Conservation (phyloP, 257 asterid genomes). For the Ajuga chamaepitys region DNA sequence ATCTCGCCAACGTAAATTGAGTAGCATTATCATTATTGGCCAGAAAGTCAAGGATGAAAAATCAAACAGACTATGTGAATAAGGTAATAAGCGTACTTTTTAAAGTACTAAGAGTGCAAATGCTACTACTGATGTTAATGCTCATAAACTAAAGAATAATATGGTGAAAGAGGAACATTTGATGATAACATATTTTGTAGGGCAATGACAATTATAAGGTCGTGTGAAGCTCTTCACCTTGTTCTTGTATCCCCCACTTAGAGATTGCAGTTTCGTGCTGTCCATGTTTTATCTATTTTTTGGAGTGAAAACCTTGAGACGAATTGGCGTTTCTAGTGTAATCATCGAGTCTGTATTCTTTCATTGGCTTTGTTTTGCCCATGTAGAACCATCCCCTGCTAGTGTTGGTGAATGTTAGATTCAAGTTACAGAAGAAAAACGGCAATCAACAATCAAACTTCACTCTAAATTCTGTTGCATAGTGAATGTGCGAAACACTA, state of each 20-base stretch:
- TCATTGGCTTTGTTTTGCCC: constrained; percentile 26
- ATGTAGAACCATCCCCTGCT: constrained; percentile 36
- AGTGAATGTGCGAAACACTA: not conserved
- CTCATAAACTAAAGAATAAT: not conserved
- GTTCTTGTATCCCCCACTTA: constrained; percentile 26
- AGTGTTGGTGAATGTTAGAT: no score
- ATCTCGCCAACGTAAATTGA: constrained; percentile 12
- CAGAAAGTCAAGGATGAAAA: not conserved
- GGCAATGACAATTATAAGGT: no score
- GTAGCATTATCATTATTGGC: not conserved
- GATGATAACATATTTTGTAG: no score
- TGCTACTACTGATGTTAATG: no score
- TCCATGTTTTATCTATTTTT: constrained; percentile 8
- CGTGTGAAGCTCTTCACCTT: constrained; percentile 16
- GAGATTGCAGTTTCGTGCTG: constrained; percentile 19
- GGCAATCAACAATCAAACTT: no score
- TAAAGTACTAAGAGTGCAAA: not conserved
- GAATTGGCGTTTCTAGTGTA: constrained; percentile 19
- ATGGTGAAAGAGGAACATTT: not conserved
- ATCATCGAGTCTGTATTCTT: constrained; percentile 32
- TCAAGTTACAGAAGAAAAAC: not conserved
- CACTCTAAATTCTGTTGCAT: not conserved
- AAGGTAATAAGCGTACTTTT: no score
- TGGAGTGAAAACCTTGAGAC: not conserved
- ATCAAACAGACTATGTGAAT: no score